phyloP scores from a whole-genome alignment of 768 basidiomycete species.

The Calocera viscosa region DNA sequence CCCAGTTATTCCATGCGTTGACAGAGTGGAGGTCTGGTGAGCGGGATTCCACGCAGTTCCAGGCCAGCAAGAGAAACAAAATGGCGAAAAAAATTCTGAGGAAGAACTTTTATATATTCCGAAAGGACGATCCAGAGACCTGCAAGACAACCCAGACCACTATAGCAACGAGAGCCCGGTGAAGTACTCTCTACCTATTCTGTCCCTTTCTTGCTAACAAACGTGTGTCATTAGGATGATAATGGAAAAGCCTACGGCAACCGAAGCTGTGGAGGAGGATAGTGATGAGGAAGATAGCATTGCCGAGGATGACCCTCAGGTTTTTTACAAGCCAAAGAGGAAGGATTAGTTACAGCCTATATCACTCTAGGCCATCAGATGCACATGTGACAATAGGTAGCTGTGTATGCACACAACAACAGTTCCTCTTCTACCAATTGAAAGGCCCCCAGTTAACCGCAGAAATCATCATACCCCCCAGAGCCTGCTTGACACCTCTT shows the following conservation, averaged over 20 bases:
- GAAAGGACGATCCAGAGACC: background rate
- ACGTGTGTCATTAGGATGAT: background rate
- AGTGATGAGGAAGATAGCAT: background rate
- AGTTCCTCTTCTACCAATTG: too few relatives aligned
- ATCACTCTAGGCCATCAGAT: too few relatives aligned
- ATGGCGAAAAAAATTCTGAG: background rate
- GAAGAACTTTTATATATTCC: background rate
- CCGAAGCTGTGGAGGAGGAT: background rate
- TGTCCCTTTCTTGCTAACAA: too few relatives aligned
- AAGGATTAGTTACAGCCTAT: background rate
- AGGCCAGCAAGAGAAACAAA: background rate
- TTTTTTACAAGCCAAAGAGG: background rate
- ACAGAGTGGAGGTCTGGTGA: background rate
- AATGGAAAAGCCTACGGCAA: background rate
- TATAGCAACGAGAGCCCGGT: background rate
- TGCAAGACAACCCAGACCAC: background rate
- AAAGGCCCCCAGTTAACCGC: too few relatives aligned
- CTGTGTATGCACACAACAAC: too few relatives aligned
- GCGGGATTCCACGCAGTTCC: background rate
- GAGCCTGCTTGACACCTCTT: too few relatives aligned
- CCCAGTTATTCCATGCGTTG: background rate
- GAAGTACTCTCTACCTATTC: background rate
- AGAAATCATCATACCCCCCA: too few relatives aligned
- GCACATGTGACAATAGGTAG: too few relatives aligned
- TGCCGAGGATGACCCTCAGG: background rate